Evolutionary conservation across 2,329 filamentous ascomycete genomes (phyloP), one percentile per base, ranked within the genome.

Genomic region (Orbilia brochopaga): DNA sequence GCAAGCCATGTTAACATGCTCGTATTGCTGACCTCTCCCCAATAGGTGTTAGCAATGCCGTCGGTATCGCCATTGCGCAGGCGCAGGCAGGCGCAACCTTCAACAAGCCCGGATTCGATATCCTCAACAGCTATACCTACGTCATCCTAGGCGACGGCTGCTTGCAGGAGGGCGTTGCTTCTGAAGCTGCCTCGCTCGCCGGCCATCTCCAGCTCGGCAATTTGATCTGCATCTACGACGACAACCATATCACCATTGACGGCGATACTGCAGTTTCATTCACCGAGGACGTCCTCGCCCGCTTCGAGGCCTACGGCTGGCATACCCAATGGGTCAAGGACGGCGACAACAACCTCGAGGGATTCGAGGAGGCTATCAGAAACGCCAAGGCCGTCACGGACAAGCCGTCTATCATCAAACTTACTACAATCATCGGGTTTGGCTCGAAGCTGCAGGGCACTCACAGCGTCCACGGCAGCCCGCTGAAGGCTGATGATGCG

Each of bases 191-290:
- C 77, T 96, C 92, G 73, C 86, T 92, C 77, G 94, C 94, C 77
- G 94, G 94, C 79, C 94, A 99, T 84, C 86, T 97, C 81, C 90
- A 97, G 86, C 88, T 99, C 75, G 94, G 93, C 80, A 99, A 97
- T 86, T 85, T 99, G 79, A 97, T 97, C 82, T 88, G 87, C 82
- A 86, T 99, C 82, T 99, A 93, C 82, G 94, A 99, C 80, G 94
- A 99, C 85, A 99, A 99, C 87, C 90, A 96, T 82, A 97, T 99
- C 80, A 96, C 85, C 78, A 88, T 88, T 79, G 94, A 99, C 79
- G 94, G 94, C 82, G 90, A 96, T 85, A 97, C 90, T 83, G 94
- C 94, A 83, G 88, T 87, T 79, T 89, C 94, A 76, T 97, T 99
- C 85, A 99, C 94, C 73, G 94, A 99, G 84, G 92, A 99, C 78